Evolutionary conservation across 305 asterid species (phyloP), one percentile per base, ranked within the genome.

Genomic region (Petunia hybrid): DNA sequence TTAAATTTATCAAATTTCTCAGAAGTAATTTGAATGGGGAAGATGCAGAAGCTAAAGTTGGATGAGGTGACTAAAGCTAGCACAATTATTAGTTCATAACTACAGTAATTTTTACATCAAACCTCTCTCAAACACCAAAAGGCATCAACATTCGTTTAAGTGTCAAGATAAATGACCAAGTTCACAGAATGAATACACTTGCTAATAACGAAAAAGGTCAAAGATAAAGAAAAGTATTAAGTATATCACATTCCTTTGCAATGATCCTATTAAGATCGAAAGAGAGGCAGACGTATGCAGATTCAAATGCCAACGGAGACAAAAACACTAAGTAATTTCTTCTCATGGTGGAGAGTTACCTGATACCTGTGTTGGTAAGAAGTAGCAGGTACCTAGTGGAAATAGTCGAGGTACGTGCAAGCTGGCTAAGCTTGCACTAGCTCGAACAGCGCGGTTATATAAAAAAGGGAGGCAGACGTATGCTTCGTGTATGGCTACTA

Each of bases 1-100:
- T 70, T 46, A 43, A 71, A 46, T 31, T 70, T 35, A 31, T 46
- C 43, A 12, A 71, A 46, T 31, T 46, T 43, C 43, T 31, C 10
- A 40, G 45, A 71, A 48, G 35, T 46, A 46, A 31, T 31, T 46
- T 35, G 77, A 48, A 71, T 48, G 42, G 77, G 46, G 43, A 31
- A 12, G 77, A 71, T 35, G 61, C 61, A 71, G 48, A 71, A 71
- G 61, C 61, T 71, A 71, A 71, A 71, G 61, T 71, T 71, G 31
- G 77, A 71, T 42, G 48, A 5, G 76, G 61, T 10, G 42, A 31
- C 77, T 48, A 31, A 71, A 35, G 43, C 41, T 1, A 31, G 42
- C 73, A 66, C 51, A 39, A 66, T 66, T 66, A 66, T 66, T 39
- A 39, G 31, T 41, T 66, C 73, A 40, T 0, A 66, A 40, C 10